Conservation (phyloP, 768 basidiomycete species). For the Leccinum imitatum region DNA sequence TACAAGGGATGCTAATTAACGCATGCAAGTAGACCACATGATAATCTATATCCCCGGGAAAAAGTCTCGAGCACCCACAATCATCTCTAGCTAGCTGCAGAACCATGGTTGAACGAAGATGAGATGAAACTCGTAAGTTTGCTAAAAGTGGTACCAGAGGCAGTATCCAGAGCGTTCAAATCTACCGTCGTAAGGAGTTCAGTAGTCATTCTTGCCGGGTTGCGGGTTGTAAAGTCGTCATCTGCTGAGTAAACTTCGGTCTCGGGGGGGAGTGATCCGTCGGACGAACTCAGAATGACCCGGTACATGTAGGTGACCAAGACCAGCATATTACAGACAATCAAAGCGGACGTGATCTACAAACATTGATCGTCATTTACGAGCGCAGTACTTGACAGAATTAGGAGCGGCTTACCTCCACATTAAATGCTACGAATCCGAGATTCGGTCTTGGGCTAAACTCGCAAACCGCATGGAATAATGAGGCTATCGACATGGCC, state of each 20-base stretch:
- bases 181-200: conserved; percentile 12
- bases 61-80: not conserved
- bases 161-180: not conserved
- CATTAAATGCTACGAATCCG: not conserved
- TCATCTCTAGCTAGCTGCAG: not conserved
- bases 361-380: not conserved
- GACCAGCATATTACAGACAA: conserved; percentile 17
- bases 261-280: not conserved
- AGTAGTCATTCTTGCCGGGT: not conserved
- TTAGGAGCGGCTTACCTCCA: conserved; percentile 1
- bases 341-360: not conserved
- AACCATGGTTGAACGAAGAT: not conserved
- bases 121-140: not conserved
- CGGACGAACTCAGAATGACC: not conserved
- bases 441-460: not conserved
- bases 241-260: conserved; percentile 5
- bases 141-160: not conserved
- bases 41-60: not conserved
- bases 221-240: not conserved
- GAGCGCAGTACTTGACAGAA: not conserved
- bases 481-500: conserved; percentile 5
- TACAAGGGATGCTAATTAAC: not conserved
- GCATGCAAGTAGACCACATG: not conserved
- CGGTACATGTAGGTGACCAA: conserved; percentile 15
- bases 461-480: not conserved